A percentile compares a stretch with the other conserved stretches of the same genome.
phyloP scores from a whole-genome alignment of 2,329 filamentous ascomycete genomes.

The Xylariomycetidae sp. region DNA sequence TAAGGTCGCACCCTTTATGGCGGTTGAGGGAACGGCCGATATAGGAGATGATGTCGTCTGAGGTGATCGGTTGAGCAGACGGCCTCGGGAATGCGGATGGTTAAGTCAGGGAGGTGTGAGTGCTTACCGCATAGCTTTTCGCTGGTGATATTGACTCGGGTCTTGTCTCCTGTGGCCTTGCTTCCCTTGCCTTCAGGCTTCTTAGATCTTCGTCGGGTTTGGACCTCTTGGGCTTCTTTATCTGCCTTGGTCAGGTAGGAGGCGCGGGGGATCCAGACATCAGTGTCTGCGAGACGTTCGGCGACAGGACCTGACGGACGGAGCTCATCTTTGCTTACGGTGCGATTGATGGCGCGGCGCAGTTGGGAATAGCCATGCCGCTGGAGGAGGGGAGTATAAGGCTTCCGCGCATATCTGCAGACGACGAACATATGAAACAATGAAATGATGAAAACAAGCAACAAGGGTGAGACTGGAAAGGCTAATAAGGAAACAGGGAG shows the following conservation, averaged over 20 bases:
- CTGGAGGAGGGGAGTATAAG: slow-evolving; percentile 8
- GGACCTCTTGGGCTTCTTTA: slow-evolving; percentile 1
- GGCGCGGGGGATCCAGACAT: slow-evolving; percentile 10
- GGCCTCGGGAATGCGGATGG: not conserved
- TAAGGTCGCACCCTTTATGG: slow-evolving; percentile 74
- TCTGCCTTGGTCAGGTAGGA: not conserved
- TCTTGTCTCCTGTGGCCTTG: slow-evolving; percentile 30
- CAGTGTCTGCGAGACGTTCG: slow-evolving; percentile 15
- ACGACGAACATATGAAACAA: slow-evolving; percentile 22
- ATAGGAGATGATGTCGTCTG: slow-evolving; percentile 67
- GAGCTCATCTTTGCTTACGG: slow-evolving; percentile 5
- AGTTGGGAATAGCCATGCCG: slow-evolving; percentile 6
- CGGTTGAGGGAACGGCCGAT: slow-evolving; percentile 64
- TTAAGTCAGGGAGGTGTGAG: not conserved
- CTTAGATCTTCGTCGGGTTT: no score
- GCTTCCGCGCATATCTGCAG: slow-evolving; percentile 18
- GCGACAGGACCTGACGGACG: slow-evolving; percentile 11
- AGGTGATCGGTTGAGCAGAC: slow-evolving; percentile 3
- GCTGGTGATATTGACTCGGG: slow-evolving; percentile 49
- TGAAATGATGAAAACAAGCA: no score
- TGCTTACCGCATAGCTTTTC: slow-evolving; percentile 45
- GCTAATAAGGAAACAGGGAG: no score
- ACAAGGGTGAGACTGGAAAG: no score
- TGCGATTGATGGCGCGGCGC: slow-evolving; percentile 2
- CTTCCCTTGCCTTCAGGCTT: not conserved